Percentiles rank a stretch among this genome's conserved stretches.
These are phyloP conservation scores for Plasmodium malariae DNA, from an alignment of 169 alveolate genomes.

Conservation along the genomic window DNA sequence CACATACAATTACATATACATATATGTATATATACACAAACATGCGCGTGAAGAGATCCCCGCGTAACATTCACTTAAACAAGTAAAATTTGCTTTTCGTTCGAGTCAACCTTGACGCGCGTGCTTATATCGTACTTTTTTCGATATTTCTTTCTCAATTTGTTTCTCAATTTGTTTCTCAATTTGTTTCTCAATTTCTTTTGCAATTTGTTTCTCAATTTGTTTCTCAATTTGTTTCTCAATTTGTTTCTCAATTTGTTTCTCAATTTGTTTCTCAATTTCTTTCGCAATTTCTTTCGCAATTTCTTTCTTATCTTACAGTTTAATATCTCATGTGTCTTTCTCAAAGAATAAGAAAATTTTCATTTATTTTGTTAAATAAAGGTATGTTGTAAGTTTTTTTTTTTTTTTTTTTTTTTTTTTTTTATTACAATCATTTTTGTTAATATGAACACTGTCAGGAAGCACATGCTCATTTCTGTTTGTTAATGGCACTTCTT, in stretches of 20 bases:
- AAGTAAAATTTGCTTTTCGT: too few relatives aligned
- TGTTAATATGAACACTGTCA: background rate
- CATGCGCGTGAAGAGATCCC: background rate
- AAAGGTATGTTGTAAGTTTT: background rate
- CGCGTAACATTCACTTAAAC: too few relatives aligned
- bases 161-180: too few relatives aligned
- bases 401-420: background rate
- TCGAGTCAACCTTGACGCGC: too few relatives aligned
- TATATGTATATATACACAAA: background rate
- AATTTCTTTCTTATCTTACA: background rate
- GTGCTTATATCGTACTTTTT: too few relatives aligned
- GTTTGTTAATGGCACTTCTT: background rate
- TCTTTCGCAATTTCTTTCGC: background rate
- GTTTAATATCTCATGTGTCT: too few relatives aligned
- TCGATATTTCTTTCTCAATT: too few relatives aligned
- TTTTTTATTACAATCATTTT: background rate
- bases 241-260: too few relatives aligned
- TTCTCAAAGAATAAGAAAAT: conserved; percentile 17
- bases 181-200: background rate
- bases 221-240: too few relatives aligned
- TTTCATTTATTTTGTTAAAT: conserved; percentile 32
- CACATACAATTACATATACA: background rate
- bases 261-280: too few relatives aligned
- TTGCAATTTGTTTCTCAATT: background rate
- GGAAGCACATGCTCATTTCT: background rate